These are phyloP conservation scores for Trematosphaeria pertusa DNA, from an alignment of 2,329 filamentous ascomycete species.

Conservation along the genomic window DNA sequence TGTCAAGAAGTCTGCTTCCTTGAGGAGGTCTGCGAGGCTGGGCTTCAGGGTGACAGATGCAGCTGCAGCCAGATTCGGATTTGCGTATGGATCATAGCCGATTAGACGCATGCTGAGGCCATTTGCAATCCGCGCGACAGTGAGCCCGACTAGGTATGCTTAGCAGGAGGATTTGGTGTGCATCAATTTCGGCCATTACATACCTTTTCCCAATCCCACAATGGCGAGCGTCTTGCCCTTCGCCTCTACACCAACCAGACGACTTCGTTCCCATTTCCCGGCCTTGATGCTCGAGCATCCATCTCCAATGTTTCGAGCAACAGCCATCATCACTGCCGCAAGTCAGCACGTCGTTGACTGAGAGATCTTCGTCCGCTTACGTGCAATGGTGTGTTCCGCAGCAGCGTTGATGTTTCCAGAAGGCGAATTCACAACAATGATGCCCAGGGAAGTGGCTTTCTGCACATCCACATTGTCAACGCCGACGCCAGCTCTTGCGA, in stretches of 20 bases:
- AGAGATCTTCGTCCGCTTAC: constrained; percentile 42
- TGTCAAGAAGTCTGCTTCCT: constrained; percentile 76
- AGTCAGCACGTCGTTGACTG: constrained; percentile 38
- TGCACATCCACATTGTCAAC: constrained; percentile 83
- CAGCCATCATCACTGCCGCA: constrained; percentile 68
- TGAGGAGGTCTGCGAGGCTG: constrained; percentile 66
- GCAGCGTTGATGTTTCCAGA: constrained; percentile 82
- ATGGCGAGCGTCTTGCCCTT: constrained; percentile 79
- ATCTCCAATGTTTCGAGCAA: constrained; percentile 75
- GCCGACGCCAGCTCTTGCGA: constrained; percentile 78
- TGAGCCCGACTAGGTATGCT: constrained; percentile 68
- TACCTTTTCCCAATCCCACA: constrained; percentile 79
- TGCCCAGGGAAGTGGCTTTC: constrained; percentile 73
- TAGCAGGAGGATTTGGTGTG: constrained; percentile 9
- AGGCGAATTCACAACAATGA: constrained; percentile 82
- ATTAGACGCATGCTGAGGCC: constrained; percentile 78
- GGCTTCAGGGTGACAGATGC: constrained; percentile 70
- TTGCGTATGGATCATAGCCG: constrained; percentile 80
- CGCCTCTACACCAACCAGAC: constrained; percentile 78
- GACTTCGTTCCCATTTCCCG: constrained; percentile 78
- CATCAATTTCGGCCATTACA: not conserved
- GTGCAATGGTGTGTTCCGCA: constrained; percentile 75
- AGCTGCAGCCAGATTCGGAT: constrained; percentile 71
- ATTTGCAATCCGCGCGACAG: constrained; percentile 79
- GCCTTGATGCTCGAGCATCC: constrained; percentile 72